These are phyloP conservation scores for Cupressus sempervirens DNA, from an alignment of 75 land plant species.

Conservation along the genomic window DNA sequence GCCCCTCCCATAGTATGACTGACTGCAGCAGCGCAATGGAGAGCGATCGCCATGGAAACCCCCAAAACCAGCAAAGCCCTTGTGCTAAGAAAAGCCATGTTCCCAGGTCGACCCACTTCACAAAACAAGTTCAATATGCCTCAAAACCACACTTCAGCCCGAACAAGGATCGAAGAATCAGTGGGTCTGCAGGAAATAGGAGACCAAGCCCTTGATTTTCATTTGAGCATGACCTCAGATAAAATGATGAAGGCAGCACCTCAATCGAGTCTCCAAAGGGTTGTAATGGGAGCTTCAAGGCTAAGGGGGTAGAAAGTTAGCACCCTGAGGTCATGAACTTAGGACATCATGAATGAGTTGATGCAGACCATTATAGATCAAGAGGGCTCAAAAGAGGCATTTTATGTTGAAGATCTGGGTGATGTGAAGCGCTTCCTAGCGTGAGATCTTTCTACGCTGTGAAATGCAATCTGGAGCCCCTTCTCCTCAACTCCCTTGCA, in stretches of 20 bases:
- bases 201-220: not conserved
- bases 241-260: not conserved
- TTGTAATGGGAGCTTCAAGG: not conserved
- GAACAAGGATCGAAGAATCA: not conserved
- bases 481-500: constrained; percentile 26
- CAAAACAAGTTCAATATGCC: not conserved
- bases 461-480: constrained; percentile 44
- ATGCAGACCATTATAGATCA: constrained; percentile 11
- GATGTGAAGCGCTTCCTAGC: constrained; percentile 23
- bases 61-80: not conserved
- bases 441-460: constrained; percentile 53
- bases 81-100: not conserved
- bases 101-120: constrained; percentile 8
- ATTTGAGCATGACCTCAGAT: not conserved
- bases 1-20: not conserved
- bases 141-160: no score
- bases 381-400: constrained; percentile 22
- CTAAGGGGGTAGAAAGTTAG: not conserved
- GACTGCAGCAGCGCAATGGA: not conserved
- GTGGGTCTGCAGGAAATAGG: not conserved
- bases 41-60: not conserved
- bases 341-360: constrained; percentile 3
- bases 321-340: not conserved
- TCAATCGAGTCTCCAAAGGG: not conserved
- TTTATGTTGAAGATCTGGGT: constrained; percentile 45